Evolutionary conservation across 1,284 basidiomycete species (phyloP).

Genomic region (Kalmanozyma brasiliensis): DNA sequence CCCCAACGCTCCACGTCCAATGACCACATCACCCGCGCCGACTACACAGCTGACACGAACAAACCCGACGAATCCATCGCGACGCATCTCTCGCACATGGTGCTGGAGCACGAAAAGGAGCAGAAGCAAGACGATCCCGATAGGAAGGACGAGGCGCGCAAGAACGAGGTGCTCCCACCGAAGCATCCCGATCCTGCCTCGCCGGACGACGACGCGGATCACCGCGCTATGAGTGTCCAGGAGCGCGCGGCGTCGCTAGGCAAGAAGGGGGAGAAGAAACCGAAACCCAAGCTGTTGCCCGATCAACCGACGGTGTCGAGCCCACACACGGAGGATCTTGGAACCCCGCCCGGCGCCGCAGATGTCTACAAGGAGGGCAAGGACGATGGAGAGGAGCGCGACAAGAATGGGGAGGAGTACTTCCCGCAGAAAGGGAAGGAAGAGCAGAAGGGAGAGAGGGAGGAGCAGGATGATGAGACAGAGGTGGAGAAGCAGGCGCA

Average conservation of each 20-base stretch:
- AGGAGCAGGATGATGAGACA: neutral
- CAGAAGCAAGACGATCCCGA: neutral
- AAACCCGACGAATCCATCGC: conserved; percentile 22
- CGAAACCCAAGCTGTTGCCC: conserved; percentile 31
- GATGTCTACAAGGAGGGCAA: conserved; percentile 17
- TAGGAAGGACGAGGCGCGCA: neutral
- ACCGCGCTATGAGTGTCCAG: conserved; percentile 9
- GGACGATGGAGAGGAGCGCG: neutral
- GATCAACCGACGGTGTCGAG: conserved; percentile 37
- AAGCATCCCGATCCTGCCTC: too few relatives aligned
- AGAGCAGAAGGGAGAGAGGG: neutral
- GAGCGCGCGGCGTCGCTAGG: conserved; percentile 23
- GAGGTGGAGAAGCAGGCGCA: conserved; percentile 1
- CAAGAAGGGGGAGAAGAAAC: neutral
- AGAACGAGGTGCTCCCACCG: neutral
- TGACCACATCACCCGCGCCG: conserved; percentile 4
- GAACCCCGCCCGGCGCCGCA: conserved; percentile 29
- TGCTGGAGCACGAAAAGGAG: conserved; percentile 15
- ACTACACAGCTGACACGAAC: conserved; percentile 8
- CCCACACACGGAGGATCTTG: conserved; percentile 16
- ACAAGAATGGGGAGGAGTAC: conserved; percentile 11
- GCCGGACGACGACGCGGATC: neutral
- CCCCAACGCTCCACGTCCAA: conserved; percentile 2
- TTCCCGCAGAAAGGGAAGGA: too few relatives aligned
- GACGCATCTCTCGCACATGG: conserved; percentile 9